Conservation (phyloP, 2,329 filamentous ascomycete species). For the Curvularia spicifera region DNA sequence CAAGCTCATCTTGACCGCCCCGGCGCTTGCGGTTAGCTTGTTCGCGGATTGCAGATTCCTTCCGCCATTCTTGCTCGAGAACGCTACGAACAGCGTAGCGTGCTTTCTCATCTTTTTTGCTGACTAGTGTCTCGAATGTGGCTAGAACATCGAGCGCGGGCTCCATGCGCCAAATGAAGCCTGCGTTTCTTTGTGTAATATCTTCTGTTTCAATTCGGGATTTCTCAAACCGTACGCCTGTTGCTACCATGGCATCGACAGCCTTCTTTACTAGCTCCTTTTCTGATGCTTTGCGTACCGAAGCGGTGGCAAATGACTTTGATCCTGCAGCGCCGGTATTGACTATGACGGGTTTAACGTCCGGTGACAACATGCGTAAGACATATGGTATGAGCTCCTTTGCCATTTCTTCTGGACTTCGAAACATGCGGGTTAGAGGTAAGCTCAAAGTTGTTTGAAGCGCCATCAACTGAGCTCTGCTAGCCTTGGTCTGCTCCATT, state of each 20-base stretch:
- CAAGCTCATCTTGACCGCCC: conserved; percentile 38
- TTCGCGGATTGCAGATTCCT: conserved; percentile 71
- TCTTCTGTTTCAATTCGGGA: conserved; percentile 77
- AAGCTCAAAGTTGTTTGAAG: conserved; percentile 76
- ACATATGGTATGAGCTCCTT: conserved; percentile 86
- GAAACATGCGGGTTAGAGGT: conserved; percentile 76
- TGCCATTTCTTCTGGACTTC: conserved; percentile 76
- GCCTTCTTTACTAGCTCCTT: conserved; percentile 80
- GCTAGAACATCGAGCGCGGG: conserved; percentile 83
- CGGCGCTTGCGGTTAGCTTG: conserved; percentile 68
- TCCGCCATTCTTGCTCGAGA: conserved; percentile 85
- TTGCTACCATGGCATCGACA: conserved; percentile 80
- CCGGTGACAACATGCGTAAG: conserved; percentile 81
- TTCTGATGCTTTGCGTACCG: conserved; percentile 85
- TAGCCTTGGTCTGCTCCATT: conserved; percentile 79
- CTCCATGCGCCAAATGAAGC: conserved; percentile 93
- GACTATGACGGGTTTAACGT: conserved; percentile 89
- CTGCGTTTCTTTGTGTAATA: conserved; percentile 55
- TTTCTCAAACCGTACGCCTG: conserved; percentile 81
- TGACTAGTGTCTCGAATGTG: conserved; percentile 71
- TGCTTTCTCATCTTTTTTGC: conserved; percentile 70
- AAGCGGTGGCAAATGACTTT: conserved; percentile 67
- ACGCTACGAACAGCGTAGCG: conserved; percentile 95
- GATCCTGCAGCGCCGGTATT: conserved; percentile 59
- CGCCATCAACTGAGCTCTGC: conserved; percentile 73